Evolutionary conservation across 352 stramenopile species (phyloP), one percentile per base, ranked within the genome.

Genomic region (Pythium aphanidermatum): DNA sequence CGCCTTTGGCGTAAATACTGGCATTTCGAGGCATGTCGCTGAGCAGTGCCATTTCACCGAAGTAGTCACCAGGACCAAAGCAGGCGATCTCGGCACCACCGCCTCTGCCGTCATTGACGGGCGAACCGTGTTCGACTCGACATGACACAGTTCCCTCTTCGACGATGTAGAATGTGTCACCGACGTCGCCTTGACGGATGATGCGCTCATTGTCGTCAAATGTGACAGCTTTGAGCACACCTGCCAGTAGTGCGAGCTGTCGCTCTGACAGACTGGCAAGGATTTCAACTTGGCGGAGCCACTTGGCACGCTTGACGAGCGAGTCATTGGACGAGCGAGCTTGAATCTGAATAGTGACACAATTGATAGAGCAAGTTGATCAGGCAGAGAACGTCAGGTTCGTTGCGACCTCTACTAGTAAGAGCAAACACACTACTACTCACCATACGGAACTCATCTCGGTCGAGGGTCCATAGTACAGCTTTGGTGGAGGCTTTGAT

Each of bases 21-120:
- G 74, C 75, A 31, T 89, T 89, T 13, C 84, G 75, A 4, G 78
- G 79, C 76, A 95, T 86, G 39, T 92, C 74, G 34, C 82, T 83
- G n/a, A 96, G 68, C 31, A 97, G 65, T n/a, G 86, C 83, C 63
- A 86, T 85, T 54, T 96, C 87, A n/a, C 88, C 87, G 53, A 97
- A 96, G 58, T 95, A 97, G 30, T 88, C 83, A 13, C 86, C 82
- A 1, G 69, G 67, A 4, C 61, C 61, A 20, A 85, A 79, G 36
- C 62, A 63, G 12, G 76, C 74, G 31, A 89, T 67, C 57, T 89
- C 43, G 1, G 41, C 45, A 14, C 30, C 37, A 16, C 24, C 44
- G 21, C 23, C 23, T 28, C 21, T 35, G 30, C 46, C 34, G 2
- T 43, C n/a, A n/a, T n/a, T n/a, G n/a, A n/a, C n/a, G n/a, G n/a